phyloP scores from a whole-genome alignment of 495 filamentous ascomycete species.

The Parathielavia hyrcaniae region DNA sequence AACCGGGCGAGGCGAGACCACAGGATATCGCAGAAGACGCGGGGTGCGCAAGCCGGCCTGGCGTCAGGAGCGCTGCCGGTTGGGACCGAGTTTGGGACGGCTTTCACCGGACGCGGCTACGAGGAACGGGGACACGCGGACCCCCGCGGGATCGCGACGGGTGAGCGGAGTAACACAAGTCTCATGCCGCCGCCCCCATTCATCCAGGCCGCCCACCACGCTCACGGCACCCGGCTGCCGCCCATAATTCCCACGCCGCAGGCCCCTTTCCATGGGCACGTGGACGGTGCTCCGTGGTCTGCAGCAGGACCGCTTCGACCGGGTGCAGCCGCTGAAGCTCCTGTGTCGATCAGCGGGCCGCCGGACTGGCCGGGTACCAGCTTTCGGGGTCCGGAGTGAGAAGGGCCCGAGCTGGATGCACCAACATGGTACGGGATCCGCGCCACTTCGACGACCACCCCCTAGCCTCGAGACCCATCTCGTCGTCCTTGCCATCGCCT shows the following conservation, averaged over 20 bases:
- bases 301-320: not conserved
- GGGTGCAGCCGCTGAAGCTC: not conserved
- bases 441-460: too few species aligned
- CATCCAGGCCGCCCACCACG: not conserved
- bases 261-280: conserved; percentile 9
- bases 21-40: conserved; percentile 1
- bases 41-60: conserved; percentile 5
- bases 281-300: not conserved
- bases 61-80: not conserved
- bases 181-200: conserved; percentile 18
- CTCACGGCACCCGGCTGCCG: not conserved
- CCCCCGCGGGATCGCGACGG: too few species aligned
- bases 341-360: not conserved
- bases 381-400: not conserved
- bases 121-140: not conserved
- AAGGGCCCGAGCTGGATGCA: not conserved
- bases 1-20: conserved; percentile 39
- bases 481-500: too few species aligned
- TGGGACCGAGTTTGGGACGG: not conserved
- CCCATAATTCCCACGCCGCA: not conserved
- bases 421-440: too few species aligned
- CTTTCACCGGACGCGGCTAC: not conserved
- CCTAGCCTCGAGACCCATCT: too few species aligned
- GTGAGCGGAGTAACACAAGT: not conserved
- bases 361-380: not conserved